These are phyloP conservation scores for Turnera subulata DNA, from an alignment of 345 rosid species.

Conservation along the genomic window DNA sequence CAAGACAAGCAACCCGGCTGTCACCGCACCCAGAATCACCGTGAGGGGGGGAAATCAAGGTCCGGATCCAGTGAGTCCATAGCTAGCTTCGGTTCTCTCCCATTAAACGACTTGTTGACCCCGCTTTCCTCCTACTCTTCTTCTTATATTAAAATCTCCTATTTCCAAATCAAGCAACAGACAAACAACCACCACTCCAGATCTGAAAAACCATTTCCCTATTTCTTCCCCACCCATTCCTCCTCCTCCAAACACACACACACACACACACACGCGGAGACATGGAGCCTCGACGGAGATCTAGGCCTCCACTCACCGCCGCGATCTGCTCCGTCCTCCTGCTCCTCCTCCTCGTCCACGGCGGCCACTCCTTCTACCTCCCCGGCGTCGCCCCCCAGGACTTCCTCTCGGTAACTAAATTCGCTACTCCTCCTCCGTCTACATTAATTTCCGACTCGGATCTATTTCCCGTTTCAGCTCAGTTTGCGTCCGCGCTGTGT, in stretches of 20 bases:
- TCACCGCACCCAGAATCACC: neutral
- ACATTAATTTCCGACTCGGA: neutral
- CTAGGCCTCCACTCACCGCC: conserved; percentile 20
- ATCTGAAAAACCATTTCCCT: conserved; percentile 19
- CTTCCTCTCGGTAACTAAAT: conserved; percentile 58
- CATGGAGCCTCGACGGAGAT: conserved; percentile 39
- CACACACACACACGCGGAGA: too few relatives aligned
- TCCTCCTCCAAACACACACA: too few relatives aligned
- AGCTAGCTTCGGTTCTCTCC: neutral
- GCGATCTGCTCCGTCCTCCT: conserved; percentile 15
- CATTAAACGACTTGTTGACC: neutral
- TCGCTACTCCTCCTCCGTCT: neutral
- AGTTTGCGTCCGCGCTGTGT: neutral
- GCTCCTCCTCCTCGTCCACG: conserved; percentile 44
- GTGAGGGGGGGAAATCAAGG: neutral
- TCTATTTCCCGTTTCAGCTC: conserved; percentile 2
- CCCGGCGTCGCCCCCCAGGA: conserved; percentile 98
- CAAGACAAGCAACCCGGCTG: neutral
- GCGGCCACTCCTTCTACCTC: conserved; percentile 75
- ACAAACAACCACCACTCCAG: conserved; percentile 14
- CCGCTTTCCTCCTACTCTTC: neutral
- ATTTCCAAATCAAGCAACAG: neutral
- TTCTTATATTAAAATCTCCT: neutral
- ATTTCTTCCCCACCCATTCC: too few relatives aligned
- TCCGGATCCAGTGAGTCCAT: neutral